Base-by-base conservation (phyloP, 345 rosid species). In the Brassica cretica region DNA sequence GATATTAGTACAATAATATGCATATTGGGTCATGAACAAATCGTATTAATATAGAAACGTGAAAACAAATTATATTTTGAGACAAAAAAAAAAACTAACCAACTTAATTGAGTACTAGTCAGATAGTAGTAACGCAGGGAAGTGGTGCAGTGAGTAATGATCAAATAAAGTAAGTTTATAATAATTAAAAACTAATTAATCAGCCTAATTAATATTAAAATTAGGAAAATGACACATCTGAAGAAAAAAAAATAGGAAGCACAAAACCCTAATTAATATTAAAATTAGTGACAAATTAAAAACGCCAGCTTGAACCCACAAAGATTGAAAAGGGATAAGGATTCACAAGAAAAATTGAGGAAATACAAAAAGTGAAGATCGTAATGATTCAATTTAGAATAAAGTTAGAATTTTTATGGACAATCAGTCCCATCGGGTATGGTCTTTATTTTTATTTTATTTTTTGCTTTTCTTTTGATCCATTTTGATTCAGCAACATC, bases 301-400 rank as follows among this genome's bases (percentile, higher is more conserved):
- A 80, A 80, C 64, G 80, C 76, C 80, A 80, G 72, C 83, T 80
- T 80, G 72, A 80, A 58, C 68, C 83, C 80, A 80, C 80, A 71
- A 32, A 71, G 51, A 39, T 78, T 2, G 0, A 39, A 2, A 60
- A 64, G 2, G 53, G 44, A 56, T 70, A 75, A 70, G 64, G 76
- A 74, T 75, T 75, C 76, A 41, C 76, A 58, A 70, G 79, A 75
- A 64, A 64, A 68, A 62, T 24, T n/a, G 18, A 14, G 1, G 18
- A 63, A 68, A 61, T 63, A 70, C 5, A 63, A 77, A 79, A 79
- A 74, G 82, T 74, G 66, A 9, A 63, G 70, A 79, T 68, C 61
- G 70, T 53, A 61, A 72, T 78, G 59, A 78, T 67, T 32, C 44
- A 62, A 32, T 25, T 58, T 39, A 75, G 55, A 67, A 59, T 49